A percentile compares a stretch with the other conserved stretches of the same genome.
phyloP scores from a whole-genome alignment of 1,284 basidiomycete species.

The Melampsora medusae region DNA sequence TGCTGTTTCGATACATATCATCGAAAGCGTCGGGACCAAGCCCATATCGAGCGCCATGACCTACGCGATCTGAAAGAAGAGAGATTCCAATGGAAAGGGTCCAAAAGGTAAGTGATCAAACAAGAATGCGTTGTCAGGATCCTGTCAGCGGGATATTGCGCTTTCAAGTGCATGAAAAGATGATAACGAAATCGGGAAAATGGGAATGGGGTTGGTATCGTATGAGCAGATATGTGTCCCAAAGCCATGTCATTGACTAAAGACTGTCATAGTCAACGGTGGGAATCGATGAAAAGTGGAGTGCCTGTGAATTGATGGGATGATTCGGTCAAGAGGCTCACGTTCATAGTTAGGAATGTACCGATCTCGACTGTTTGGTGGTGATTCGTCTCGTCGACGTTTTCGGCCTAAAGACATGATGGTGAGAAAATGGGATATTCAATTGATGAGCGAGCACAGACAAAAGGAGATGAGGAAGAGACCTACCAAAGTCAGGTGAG shows the following conservation, averaged over 20 bases:
- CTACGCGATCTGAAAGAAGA: slow-evolving; percentile 16
- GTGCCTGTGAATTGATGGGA: too few species aligned
- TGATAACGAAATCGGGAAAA: neutral
- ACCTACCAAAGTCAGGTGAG: slow-evolving; percentile 37
- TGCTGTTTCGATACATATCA: slow-evolving; percentile 34
- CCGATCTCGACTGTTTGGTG: slow-evolving; percentile 38
- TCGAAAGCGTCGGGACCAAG: slow-evolving; percentile 22
- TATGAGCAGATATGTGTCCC: neutral
- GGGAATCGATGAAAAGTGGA: neutral
- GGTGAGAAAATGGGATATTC: neutral
- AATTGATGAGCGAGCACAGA: neutral
- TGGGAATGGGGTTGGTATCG: neutral
- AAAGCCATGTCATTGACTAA: neutral
- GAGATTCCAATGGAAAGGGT: neutral
- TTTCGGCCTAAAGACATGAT: slow-evolving; percentile 31
- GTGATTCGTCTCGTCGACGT: slow-evolving; percentile 27
- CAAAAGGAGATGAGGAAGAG: neutral
- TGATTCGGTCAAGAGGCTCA: slow-evolving; percentile 36
- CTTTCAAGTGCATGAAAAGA: neutral
- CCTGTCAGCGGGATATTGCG: neutral
- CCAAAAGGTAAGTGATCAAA: neutral
- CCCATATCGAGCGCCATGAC: slow-evolving; percentile 5
- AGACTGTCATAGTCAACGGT: neutral
- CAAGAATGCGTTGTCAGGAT: neutral
- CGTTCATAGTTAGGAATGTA: slow-evolving; percentile 45